Evolutionary conservation across 768 basidiomycete genomes (phyloP).

Genomic region (Pleurotus sapidus): DNA sequence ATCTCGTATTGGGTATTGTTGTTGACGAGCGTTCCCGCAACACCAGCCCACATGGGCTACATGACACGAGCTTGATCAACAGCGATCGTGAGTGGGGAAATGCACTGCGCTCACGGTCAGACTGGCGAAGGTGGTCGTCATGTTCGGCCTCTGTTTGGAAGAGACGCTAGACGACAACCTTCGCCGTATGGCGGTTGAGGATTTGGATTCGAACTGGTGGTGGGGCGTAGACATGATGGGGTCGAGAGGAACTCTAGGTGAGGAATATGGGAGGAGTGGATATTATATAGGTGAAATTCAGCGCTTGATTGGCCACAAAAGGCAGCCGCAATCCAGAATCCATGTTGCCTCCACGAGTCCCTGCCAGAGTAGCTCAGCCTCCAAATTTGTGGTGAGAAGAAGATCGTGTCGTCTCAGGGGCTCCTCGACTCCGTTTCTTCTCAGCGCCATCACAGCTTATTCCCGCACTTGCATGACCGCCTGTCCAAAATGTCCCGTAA

Average conservation of each 20-base stretch:
- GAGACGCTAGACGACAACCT: constrained; percentile 61
- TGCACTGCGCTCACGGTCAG: constrained; percentile 52
- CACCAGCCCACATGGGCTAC: constrained; percentile 88
- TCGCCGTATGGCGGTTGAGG: constrained; percentile 61
- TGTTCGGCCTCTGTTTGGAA: constrained; percentile 48
- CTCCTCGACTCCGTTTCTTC: background rate
- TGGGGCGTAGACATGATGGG: constrained; percentile 47
- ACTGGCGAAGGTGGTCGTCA: constrained; percentile 51
- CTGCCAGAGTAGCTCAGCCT: background rate
- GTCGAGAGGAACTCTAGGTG: background rate
- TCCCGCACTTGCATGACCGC: constrained; percentile 2
- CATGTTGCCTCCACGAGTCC: background rate
- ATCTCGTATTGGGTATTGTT: constrained; percentile 64
- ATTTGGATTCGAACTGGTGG: constrained; percentile 56
- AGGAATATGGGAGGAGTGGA: constrained; percentile 14
- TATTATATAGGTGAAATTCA: constrained; percentile 27
- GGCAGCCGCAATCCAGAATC: constrained; percentile 3
- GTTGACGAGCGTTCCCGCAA: constrained; percentile 61
- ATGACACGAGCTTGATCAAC: constrained; percentile 13
- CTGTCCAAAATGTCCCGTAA: constrained; percentile 25
- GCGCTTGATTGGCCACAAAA: constrained; percentile 10
- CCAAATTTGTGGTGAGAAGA: background rate
- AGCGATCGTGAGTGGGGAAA: constrained; percentile 15
- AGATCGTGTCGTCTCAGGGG: background rate
- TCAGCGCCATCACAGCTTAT: constrained; percentile 3